Conservation (phyloP, 805 yeast genomes). For the Pichia membranifaciens region DNA sequence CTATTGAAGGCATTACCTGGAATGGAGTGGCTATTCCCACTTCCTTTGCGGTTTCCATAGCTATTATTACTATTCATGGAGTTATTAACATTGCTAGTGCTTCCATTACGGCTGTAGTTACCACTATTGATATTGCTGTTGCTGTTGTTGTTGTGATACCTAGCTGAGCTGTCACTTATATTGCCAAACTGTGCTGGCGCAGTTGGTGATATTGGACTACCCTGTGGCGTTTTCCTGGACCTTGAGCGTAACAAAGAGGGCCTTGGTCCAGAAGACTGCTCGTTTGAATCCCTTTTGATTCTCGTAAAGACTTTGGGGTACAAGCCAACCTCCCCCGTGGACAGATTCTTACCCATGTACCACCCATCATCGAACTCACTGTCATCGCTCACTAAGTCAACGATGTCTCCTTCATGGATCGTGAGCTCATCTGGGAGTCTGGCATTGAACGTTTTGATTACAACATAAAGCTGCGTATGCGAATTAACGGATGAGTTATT, state of each 20-base stretch:
- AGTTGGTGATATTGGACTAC: constrained; percentile 24
- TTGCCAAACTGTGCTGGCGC: constrained; percentile 7
- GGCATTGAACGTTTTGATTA: constrained; percentile 81
- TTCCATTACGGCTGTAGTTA: neutral
- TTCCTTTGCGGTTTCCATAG: neutral
- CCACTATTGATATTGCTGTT: neutral
- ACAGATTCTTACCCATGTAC: constrained; percentile 82
- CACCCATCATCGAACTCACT: constrained; percentile 94
- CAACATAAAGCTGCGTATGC: constrained; percentile 34
- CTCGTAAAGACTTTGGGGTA: constrained; percentile 87
- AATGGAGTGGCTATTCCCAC: neutral
- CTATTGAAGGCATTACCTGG: neutral
- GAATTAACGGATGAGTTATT: constrained; percentile 1
- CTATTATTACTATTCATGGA: neutral
- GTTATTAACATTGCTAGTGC: neutral
- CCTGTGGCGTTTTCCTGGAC: constrained; percentile 43
- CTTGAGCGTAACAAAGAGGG: constrained; percentile 52
- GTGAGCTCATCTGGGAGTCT: constrained; percentile 87
- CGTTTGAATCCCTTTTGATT: constrained; percentile 6
- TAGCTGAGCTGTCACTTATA: neutral
- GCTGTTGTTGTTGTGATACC: neutral
- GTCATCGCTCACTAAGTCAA: constrained; percentile 89
- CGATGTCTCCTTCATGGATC: constrained; percentile 72
- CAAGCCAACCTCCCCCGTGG: constrained; percentile 72
- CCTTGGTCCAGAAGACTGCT: constrained; percentile 9